Evolutionary conservation across 257 asterid genomes (phyloP).

Genomic region (Striga asiatica): DNA sequence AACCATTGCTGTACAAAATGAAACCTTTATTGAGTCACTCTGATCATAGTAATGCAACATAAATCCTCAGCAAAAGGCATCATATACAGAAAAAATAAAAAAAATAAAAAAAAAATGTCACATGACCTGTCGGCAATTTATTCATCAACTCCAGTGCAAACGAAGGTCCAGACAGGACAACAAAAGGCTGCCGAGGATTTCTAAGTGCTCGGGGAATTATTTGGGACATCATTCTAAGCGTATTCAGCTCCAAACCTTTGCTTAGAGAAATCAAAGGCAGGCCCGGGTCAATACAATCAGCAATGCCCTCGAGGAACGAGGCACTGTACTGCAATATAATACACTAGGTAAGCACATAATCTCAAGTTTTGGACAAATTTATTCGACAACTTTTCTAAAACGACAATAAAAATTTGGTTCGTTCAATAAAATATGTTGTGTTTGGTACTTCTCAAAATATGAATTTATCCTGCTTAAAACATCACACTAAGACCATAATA

Average conservation of each 20-base stretch:
- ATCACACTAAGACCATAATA: neutral
- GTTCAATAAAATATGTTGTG: no score
- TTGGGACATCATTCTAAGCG: constrained; percentile 83
- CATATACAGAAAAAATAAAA: constrained; percentile 13
- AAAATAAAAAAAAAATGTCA: no score
- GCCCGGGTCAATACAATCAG: constrained; percentile 71
- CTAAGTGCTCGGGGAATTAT: constrained; percentile 67
- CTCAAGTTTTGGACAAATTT: constrained; percentile 10
- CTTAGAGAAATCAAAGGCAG: constrained; percentile 89
- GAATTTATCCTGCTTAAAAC: no score
- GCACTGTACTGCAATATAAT: constrained; percentile 74
- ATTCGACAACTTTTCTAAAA: no score
- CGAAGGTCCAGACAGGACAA: constrained; percentile 85
- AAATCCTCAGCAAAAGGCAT: no score
- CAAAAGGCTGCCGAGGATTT: constrained; percentile 87
- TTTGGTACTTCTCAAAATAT: neutral
- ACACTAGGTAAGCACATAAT: constrained; percentile 8
- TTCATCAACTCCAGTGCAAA: constrained; percentile 91
- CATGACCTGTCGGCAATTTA: constrained; percentile 75
- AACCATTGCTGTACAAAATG: constrained; percentile 58
- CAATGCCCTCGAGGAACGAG: constrained; percentile 66
- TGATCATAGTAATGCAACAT: no score
- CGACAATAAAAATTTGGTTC: no score
- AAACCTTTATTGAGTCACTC: no score
- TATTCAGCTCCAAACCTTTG: constrained; percentile 86